Evolutionary conservation across 495 filamentous ascomycete species (phyloP).

Genomic region (Trichodelitschia bisporula): DNA sequence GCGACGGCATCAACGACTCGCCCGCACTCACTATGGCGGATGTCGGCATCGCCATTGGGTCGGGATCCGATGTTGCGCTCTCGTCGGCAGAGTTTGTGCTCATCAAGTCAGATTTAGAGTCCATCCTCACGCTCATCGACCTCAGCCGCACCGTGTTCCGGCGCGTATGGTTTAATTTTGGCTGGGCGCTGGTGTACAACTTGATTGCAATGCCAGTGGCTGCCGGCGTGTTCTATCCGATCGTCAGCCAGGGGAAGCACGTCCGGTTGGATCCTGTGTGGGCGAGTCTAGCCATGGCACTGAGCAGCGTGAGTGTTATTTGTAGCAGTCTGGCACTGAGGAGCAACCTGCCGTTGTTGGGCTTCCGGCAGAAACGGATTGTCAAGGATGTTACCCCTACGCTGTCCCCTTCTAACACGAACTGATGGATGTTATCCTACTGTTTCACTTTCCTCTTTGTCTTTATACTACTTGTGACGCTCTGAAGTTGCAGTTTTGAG

Average conservation of each 20-base stretch:
- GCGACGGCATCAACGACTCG: constrained; percentile 81
- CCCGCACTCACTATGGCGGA: constrained; percentile 71
- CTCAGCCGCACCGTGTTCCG: constrained; percentile 49
- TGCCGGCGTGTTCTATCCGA: constrained; percentile 61
- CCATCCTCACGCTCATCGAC: constrained; percentile 48
- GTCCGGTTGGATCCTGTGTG: constrained; percentile 54
- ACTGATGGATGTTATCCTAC: too few relatives aligned
- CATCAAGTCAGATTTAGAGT: constrained; percentile 40
- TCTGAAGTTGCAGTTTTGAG: too few relatives aligned
- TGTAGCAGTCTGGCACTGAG: constrained; percentile 14
- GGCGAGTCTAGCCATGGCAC: constrained; percentile 73
- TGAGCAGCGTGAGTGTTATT: constrained; percentile 59
- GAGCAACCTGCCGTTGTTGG: constrained; percentile 8
- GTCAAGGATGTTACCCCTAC: too few relatives aligned
- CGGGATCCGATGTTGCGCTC: constrained; percentile 67
- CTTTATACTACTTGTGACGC: too few relatives aligned
- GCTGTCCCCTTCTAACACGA: too few relatives aligned
- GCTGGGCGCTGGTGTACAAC: constrained; percentile 74
- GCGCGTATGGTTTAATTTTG: constrained; percentile 69
- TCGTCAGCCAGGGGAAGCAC: constrained; percentile 19
- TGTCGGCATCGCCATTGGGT: constrained; percentile 64
- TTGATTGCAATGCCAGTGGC: constrained; percentile 53
- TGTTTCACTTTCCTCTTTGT: too few relatives aligned
- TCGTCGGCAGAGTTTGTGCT: constrained; percentile 67
- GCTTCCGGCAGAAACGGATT: constrained; percentile 11